Percentiles rank a stretch among this genome's conserved stretches.
phyloP scores from a whole-genome alignment of 2,329 filamentous ascomycete genomes.

The Phyllosticta paracitricarpa region DNA sequence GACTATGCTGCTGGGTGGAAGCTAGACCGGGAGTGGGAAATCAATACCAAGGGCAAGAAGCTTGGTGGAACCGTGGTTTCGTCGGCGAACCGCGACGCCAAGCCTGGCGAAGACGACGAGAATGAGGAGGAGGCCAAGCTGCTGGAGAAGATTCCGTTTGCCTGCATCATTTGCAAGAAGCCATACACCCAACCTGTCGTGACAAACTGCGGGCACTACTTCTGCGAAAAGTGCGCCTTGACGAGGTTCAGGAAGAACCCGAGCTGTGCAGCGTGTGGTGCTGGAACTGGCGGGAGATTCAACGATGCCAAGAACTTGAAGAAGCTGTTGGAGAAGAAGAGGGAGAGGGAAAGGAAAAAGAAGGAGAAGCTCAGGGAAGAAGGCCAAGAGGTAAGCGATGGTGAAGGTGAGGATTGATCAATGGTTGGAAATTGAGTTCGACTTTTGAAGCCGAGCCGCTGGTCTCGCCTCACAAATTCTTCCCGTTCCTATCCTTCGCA shows the following conservation, averaged over 20 bases:
- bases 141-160: conserved; percentile 78
- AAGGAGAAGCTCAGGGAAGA: conserved; percentile 45
- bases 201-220: conserved; percentile 92
- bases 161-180: conserved; percentile 75
- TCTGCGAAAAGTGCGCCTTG: conserved; percentile 84
- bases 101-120: conserved; percentile 38
- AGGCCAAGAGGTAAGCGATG: conserved; percentile 41
- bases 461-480: background rate
- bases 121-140: conserved; percentile 57
- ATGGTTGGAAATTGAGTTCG: background rate
- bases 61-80: conserved; percentile 44
- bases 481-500: background rate
- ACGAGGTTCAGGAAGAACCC: conserved; percentile 80
- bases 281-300: conserved; percentile 81
- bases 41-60: conserved; percentile 55
- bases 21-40: conserved; percentile 89
- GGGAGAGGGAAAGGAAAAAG: conserved; percentile 48
- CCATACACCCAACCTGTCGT: conserved; percentile 71
- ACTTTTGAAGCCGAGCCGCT: background rate
- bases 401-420: conserved; percentile 25
- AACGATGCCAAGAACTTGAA: conserved; percentile 77
- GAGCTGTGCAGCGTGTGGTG: conserved; percentile 73
- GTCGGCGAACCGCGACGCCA: conserved; percentile 42
- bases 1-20: conserved; percentile 92
- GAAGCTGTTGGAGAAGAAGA: conserved; percentile 67